A percentile compares a stretch with the other conserved stretches of the same genome.
These are phyloP conservation scores for Agastache rugosa DNA, from an alignment of 257 asterid genomes.

Conservation along the genomic window DNA sequence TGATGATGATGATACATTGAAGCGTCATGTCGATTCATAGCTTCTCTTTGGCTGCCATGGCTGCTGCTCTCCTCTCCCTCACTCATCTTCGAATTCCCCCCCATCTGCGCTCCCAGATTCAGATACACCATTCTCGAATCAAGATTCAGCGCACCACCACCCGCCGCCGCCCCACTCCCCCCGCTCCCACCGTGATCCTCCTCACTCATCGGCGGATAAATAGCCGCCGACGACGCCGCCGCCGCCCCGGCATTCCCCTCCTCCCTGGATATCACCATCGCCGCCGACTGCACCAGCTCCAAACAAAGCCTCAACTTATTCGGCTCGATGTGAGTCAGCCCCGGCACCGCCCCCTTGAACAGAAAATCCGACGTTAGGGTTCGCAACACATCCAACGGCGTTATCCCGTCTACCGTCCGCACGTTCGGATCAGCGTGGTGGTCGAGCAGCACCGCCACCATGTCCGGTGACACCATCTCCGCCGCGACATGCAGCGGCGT, in stretches of 20 bases:
- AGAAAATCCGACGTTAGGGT: slow-evolving; percentile 94
- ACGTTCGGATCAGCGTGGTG: slow-evolving; percentile 96
- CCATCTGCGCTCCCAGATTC: slow-evolving; percentile 75
- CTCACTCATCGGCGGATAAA: slow-evolving; percentile 65
- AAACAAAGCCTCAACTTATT: slow-evolving; percentile 85
- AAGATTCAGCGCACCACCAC: slow-evolving; percentile 43
- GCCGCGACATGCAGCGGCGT: slow-evolving; percentile 89
- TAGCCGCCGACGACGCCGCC: slow-evolving; percentile 39
- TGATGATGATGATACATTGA: slow-evolving; percentile 71
- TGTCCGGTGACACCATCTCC: slow-evolving; percentile 97
- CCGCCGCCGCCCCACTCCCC: slow-evolving; percentile 45
- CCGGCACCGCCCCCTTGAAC: slow-evolving; percentile 89
- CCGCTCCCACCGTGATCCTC: slow-evolving; percentile 49
- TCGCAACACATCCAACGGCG: slow-evolving; percentile 82
- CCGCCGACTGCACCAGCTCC: slow-evolving; percentile 92
- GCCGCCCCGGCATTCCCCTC: slow-evolving; percentile 62
- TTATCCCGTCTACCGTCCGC: slow-evolving; percentile 76
- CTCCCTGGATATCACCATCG: slow-evolving; percentile 89
- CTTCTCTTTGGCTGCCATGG: slow-evolving; percentile 57
- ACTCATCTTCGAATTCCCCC: slow-evolving; percentile 38
- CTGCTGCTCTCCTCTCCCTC: slow-evolving; percentile 60
- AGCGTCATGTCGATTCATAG: slow-evolving; percentile 56
- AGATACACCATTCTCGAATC: slow-evolving; percentile 86
- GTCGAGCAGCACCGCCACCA: slow-evolving; percentile 94
- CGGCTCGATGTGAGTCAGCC: slow-evolving; percentile 80